Evolutionary conservation across 2,329 filamentous ascomycete genomes (phyloP).

Genomic region (Neofusicoccum sp.): DNA sequence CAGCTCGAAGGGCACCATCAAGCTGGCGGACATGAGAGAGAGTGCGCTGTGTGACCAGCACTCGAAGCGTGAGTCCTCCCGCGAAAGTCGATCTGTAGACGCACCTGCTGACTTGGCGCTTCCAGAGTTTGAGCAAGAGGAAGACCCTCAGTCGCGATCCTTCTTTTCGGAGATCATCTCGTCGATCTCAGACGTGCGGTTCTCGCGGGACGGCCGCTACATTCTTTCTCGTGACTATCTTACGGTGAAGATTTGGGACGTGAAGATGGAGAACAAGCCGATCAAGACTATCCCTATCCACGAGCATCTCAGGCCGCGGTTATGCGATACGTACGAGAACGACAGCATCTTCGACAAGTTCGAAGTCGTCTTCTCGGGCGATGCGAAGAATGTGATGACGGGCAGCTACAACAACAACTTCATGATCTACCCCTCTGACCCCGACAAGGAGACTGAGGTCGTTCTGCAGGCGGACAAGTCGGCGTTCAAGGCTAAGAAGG

Average conservation of each 20-base stretch:
- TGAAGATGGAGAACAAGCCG: conserved; percentile 97
- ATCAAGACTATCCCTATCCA: conserved; percentile 99
- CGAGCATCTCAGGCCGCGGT: conserved; percentile 87
- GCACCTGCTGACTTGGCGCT: neutral
- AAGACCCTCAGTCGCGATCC: conserved; percentile 92
- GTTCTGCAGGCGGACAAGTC: conserved; percentile 98
- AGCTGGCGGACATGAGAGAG: conserved; percentile 97
- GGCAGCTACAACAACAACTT: conserved; percentile 99
- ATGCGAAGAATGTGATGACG: conserved; percentile 99
- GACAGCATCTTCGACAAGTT: conserved; percentile 99
- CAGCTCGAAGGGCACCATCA: conserved; percentile 98
- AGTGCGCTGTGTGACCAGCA: conserved; percentile 95
- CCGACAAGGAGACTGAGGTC: conserved; percentile 94
- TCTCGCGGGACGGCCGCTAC: conserved; percentile 94
- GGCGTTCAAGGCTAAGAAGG: conserved; percentile 99
- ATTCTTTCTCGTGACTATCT: conserved; percentile 97
- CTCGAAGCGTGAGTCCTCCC: conserved; percentile 73
- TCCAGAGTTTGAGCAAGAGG: conserved; percentile 96
- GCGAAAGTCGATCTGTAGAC: conserved; percentile 24
- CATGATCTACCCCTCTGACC: conserved; percentile 99
- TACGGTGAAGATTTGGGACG: conserved; percentile 99
- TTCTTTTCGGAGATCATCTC: conserved; percentile 99
- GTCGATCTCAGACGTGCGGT: conserved; percentile 97
- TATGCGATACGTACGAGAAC: conserved; percentile 99
- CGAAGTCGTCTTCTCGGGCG: conserved; percentile 97